phyloP scores from a whole-genome alignment of 805 yeast genomes.

The Nakazawaea molendinolei region DNA sequence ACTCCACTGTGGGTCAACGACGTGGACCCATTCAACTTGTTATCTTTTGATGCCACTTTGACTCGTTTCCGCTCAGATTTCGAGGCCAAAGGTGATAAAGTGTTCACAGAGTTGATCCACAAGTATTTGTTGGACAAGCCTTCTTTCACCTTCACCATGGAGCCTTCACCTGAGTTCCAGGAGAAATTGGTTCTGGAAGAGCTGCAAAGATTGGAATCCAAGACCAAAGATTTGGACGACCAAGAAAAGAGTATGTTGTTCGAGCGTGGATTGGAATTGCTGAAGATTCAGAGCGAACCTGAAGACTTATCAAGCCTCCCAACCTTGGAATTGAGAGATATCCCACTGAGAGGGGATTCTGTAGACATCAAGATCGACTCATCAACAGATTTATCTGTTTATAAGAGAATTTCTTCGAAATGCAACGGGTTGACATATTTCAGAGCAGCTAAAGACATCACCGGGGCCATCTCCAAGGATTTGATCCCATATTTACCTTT shows the following conservation, averaged over 20 bases:
- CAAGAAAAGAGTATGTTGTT: conserved; percentile 52
- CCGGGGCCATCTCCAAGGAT: conserved; percentile 45
- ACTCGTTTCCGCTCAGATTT: conserved; percentile 57
- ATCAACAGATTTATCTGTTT: conserved; percentile 26
- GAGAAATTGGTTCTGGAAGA: conserved; percentile 50
- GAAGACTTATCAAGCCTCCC: conserved; percentile 82
- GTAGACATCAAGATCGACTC: conserved; percentile 23
- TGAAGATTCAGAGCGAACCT: conserved; percentile 54
- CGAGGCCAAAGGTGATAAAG: conserved; percentile 37
- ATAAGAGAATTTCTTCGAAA: conserved; percentile 26
- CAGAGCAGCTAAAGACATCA: conserved; percentile 56
- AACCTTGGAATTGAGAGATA: conserved; percentile 66
- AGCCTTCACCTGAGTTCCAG: conserved; percentile 56
- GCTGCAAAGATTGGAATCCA: conserved; percentile 35
- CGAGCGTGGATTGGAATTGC: conserved; percentile 52
- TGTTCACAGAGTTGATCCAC: conserved; percentile 57
- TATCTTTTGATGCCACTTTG: conserved; percentile 61
- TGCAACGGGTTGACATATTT: conserved; percentile 81
- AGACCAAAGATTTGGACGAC: conserved; percentile 38
- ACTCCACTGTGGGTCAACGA: conserved; percentile 85
- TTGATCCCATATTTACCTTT: conserved; percentile 68
- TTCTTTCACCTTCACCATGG: conserved; percentile 67
- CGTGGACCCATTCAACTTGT: conserved; percentile 62
- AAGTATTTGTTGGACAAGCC: conserved; percentile 48
- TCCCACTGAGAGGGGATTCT: conserved; percentile 48